Conservation (phyloP, 139 green algal species). For the Tetraselmis striata region DNA sequence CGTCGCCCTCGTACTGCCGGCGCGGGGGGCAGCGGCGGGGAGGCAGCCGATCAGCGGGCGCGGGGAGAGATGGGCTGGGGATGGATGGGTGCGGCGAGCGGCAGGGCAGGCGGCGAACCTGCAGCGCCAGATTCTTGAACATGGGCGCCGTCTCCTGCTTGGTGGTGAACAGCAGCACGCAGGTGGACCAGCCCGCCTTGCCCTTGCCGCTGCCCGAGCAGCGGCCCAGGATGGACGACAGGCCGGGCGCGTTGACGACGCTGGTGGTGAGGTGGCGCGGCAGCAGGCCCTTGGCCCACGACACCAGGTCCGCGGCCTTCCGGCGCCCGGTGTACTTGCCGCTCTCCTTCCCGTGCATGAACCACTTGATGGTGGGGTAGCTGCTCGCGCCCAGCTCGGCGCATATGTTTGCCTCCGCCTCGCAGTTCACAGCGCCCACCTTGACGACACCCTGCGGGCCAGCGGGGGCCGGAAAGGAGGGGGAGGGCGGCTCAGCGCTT, state of each 20-base stretch:
- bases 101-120: slow-evolving; percentile 13
- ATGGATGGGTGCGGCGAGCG: too few relatives aligned
- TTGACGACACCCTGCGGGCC: neutral
- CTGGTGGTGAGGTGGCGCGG: slow-evolving; percentile 25
- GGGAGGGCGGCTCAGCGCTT: too few relatives aligned
- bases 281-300: slow-evolving; percentile 30
- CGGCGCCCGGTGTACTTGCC: neutral
- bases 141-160: slow-evolving; percentile 48
- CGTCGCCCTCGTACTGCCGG: neutral
- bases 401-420: slow-evolving; percentile 20
- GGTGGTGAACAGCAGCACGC: slow-evolving; percentile 61
- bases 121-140: slow-evolving; percentile 21
- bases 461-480: too few relatives aligned
- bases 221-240: neutral
- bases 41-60: too few relatives aligned
- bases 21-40: too few relatives aligned
- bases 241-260: neutral
- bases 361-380: slow-evolving; percentile 78
- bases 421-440: slow-evolving; percentile 77
- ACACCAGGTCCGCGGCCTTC: neutral
- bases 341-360: slow-evolving; percentile 25
- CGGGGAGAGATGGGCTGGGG: neutral
- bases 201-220: neutral
- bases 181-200: slow-evolving; percentile 47
- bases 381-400: slow-evolving; percentile 20